Conservation (phyloP, 2,329 filamentous ascomycete genomes). For the Knufia petricola region DNA sequence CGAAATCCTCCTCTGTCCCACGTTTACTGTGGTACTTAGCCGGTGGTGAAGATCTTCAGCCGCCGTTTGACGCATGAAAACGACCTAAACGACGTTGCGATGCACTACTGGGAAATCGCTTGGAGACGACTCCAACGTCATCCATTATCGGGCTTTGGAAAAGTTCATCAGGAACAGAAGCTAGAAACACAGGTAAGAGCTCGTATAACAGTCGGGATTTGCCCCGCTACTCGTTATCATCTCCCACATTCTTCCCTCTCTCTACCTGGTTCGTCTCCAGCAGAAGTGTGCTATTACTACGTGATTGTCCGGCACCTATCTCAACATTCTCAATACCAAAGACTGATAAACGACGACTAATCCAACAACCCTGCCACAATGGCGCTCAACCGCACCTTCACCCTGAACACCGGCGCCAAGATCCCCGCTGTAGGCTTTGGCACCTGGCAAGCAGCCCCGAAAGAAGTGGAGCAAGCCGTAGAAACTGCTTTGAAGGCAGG, state of each 20-base stretch:
- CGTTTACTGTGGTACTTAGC: background rate
- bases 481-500: constrained; percentile 37
- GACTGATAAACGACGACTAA: background rate
- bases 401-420: constrained; percentile 27
- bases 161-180: background rate
- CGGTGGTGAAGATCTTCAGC: background rate
- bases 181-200: background rate
- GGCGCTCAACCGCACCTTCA: constrained; percentile 19
- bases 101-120: no score
- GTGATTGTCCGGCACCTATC: no score
- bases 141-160: background rate
- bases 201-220: background rate
- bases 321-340: no score
- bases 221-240: background rate
- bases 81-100: no score
- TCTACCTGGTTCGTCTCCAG: no score
- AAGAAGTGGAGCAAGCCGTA: constrained; percentile 7
- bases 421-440: constrained; percentile 26
- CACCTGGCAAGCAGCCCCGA: constrained; percentile 17
- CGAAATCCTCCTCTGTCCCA: background rate
- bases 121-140: background rate
- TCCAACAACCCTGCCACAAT: background rate
- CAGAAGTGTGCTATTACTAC: no score
- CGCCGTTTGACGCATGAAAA: background rate
- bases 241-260: no score